phyloP scores from a whole-genome alignment of 768 basidiomycete genomes.

The Leucocoprinus birnbaumii region DNA sequence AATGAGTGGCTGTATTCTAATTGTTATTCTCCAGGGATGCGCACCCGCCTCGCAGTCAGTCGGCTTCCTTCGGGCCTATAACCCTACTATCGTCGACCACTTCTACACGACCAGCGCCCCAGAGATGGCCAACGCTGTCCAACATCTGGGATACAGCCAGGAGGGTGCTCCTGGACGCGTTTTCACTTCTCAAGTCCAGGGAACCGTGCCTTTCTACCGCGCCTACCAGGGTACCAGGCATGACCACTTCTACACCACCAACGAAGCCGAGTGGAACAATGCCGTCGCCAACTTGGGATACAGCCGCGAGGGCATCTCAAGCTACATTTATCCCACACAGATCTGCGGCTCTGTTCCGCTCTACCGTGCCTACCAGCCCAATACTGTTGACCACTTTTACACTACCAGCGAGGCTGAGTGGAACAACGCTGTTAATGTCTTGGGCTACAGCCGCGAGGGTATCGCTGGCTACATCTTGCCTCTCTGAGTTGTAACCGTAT shows the following conservation, averaged over 20 bases:
- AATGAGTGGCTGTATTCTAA: no score
- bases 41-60: neutral
- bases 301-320: conserved; percentile 4
- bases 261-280: conserved; percentile 2
- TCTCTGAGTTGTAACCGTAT: neutral
- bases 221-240: neutral
- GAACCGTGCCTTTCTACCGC: conserved; percentile 11
- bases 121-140: conserved; percentile 6
- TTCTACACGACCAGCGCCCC: conserved; percentile 12
- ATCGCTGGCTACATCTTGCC: conserved; percentile 11
- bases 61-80: neutral
- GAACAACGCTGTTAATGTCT: neutral
- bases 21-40: neutral
- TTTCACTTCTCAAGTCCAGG: neutral
- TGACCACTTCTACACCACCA: conserved; percentile 14
- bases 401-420: conserved; percentile 6
- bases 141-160: conserved; percentile 1
- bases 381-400: conserved; percentile 11
- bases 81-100: neutral
- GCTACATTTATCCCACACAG: conserved; percentile 8
- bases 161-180: conserved; percentile 8
- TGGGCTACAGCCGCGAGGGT: conserved; percentile 11
- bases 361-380: conserved; percentile 5
- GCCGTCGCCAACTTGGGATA: conserved; percentile 7
- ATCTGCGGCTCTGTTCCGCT: conserved; percentile 8